phyloP scores from a whole-genome alignment of 164 flowering plant species.

The Liriodendron chinense region DNA sequence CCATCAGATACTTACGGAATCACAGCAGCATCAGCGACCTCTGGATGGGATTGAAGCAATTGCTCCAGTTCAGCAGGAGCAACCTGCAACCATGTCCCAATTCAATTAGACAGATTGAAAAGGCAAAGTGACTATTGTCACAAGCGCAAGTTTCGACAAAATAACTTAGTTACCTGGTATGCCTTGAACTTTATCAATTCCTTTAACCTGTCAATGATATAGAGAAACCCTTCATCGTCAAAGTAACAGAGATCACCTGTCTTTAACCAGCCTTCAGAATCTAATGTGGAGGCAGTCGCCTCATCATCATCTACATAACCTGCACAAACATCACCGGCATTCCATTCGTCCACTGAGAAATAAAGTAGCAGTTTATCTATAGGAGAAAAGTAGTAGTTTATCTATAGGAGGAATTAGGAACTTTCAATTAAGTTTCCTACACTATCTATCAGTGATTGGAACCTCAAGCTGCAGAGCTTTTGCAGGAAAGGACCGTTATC shows the following conservation, averaged over 20 bases:
- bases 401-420: too few relatives aligned
- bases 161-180: constrained; percentile 56
- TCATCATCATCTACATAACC: constrained; percentile 80
- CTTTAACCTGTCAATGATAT: constrained; percentile 78
- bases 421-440: too few relatives aligned
- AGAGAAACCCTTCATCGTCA: constrained; percentile 75
- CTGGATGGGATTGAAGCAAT: constrained; percentile 67
- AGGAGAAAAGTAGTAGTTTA: too few relatives aligned
- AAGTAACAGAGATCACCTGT: constrained; percentile 94
- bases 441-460: too few relatives aligned
- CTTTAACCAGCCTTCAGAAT: constrained; percentile 87
- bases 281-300: constrained; percentile 70
- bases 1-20: constrained; percentile 56
- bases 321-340: constrained; percentile 20
- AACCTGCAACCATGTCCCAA: constrained; percentile 46
- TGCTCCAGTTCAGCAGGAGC: constrained; percentile 94
- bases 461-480: too few relatives aligned
- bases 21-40: constrained; percentile 81
- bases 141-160: neutral
- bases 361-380: too few relatives aligned
- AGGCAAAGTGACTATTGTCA: neutral
- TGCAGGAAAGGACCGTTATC: too few relatives aligned
- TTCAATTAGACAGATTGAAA: constrained; percentile 1
- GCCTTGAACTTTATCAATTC: constrained; percentile 92
- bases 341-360: too few relatives aligned